Conservation (phyloP, 2,329 filamentous ascomycete genomes). For the Talaromyces sp. region DNA sequence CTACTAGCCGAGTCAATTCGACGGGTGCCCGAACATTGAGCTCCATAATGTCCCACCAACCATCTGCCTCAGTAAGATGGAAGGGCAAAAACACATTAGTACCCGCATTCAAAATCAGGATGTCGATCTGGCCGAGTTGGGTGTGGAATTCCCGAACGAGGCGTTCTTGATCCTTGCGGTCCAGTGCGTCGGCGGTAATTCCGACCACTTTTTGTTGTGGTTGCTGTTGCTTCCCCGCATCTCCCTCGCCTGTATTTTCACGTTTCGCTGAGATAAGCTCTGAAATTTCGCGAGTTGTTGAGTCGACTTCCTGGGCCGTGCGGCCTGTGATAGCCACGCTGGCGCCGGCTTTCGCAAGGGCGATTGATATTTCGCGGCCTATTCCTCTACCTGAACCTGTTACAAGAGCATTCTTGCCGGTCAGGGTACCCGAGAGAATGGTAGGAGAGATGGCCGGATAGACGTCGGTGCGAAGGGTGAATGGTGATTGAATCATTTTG, state of each 20-base stretch:
- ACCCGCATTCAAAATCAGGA: neutral
- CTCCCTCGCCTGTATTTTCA: neutral
- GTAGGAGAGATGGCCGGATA: neutral
- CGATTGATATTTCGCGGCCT: neutral
- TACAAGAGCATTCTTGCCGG: neutral
- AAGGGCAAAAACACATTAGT: constrained; percentile 3
- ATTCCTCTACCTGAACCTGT: neutral
- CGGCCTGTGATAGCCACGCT: neutral
- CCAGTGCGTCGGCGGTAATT: neutral
- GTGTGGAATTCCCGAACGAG: neutral
- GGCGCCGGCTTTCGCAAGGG: neutral
- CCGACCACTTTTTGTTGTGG: neutral
- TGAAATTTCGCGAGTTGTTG: neutral
- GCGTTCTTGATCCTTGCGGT: neutral
- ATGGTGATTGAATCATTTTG: neutral
- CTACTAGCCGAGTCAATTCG: neutral
- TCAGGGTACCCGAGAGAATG: neutral
- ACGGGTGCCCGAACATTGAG: constrained; percentile 6
- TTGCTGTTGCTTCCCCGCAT: neutral
- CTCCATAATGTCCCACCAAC: constrained; percentile 10
- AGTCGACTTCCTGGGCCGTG: neutral
- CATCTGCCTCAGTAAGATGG: constrained; percentile 4
- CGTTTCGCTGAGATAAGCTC: neutral
- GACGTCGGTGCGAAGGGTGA: neutral
- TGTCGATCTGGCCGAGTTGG: neutral